These are phyloP conservation scores for Starmera pachycereana DNA, from an alignment of 805 yeast species.

Conservation along the genomic window DNA sequence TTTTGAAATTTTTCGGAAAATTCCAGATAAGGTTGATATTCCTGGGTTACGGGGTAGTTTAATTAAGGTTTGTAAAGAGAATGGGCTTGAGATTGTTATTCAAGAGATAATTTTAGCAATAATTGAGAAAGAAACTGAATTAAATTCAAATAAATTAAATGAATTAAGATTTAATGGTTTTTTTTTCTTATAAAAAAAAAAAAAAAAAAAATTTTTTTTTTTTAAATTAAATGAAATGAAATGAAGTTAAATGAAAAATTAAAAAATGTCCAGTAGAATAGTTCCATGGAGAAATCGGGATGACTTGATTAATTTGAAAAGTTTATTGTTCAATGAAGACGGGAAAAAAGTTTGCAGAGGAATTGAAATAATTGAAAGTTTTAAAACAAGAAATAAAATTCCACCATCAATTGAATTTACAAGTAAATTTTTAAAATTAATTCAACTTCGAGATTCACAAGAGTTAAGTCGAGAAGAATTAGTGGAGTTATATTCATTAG, in stretches of 20 bases:
- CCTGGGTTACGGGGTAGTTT: slow-evolving; percentile 56
- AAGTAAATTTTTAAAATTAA: slow-evolving; percentile 35
- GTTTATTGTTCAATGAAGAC: slow-evolving; percentile 38
- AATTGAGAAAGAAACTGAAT: slow-evolving; percentile 40
- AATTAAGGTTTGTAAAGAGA: slow-evolving; percentile 49
- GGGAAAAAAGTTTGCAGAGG: slow-evolving; percentile 30
- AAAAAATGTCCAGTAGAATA: slow-evolving; percentile 15
- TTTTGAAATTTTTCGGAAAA: slow-evolving; percentile 44
- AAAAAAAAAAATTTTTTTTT: too few species aligned
- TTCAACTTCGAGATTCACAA: slow-evolving; percentile 23
- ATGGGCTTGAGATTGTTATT: slow-evolving; percentile 43
- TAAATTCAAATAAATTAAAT: slow-evolving; percentile 22
- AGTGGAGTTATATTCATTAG: slow-evolving; percentile 53
- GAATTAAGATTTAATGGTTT: slow-evolving; percentile 22
- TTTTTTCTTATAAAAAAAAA: not conserved
- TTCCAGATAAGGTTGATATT: slow-evolving; percentile 53
- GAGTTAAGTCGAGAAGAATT: slow-evolving; percentile 13
- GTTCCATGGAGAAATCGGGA: slow-evolving; percentile 27
- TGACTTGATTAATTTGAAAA: slow-evolving; percentile 36
- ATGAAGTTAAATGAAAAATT: too few species aligned
- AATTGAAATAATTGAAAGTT: slow-evolving; percentile 40
- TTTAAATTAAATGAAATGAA: too few species aligned
- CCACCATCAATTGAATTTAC: slow-evolving; percentile 72
- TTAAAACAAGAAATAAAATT: slow-evolving; percentile 38
- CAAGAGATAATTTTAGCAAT: slow-evolving; percentile 46